Base-by-base conservation (phyloP, 768 basidiomycete genomes). In the Mrakia gelida region DNA sequence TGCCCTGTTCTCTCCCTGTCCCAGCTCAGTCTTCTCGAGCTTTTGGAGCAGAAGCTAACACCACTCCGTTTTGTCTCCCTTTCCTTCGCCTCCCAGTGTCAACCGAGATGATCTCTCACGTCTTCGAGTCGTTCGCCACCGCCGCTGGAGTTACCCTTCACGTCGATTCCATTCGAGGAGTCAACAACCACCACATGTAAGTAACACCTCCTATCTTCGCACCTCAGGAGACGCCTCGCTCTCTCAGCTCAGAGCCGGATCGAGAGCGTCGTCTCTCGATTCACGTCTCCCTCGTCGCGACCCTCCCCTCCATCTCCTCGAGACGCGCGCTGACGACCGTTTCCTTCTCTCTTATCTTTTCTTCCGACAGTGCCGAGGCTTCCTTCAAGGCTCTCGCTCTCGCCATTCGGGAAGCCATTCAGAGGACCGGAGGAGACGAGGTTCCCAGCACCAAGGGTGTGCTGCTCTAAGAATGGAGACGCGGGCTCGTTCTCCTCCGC, bases 401-500 rank as follows among this genome's bases (percentile, higher is more conserved):
- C 52, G 97, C 96, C 13, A 95, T 99, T 80, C 90, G 92, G 75
- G 90, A 98, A 84, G 97, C 97, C n/a, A 92, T 97, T 80, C 90
- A 93, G 83, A 88, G 87, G 75, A 98, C 95, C 1, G 94, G 94
- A 7, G 89, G 92, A 7, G 88, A 90, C 80, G 97, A 99, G 77
- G 90, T 98, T 43, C 96, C 96, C 0, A 95, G 93, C 82, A 98
- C 97, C 5, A 99, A 99, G 85, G 97, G 97, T 65, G 95, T 98
- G 9, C 86, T 99, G 43, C 32, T 73, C 15, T 78, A 67, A 56
- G 59, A 9, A 13, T 2, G 59, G 59, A 28, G 59, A 26, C 5
- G 54, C 18, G 54, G 45, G 5, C 45, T 45, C 45, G 45, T 11
- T 45, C 45, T 45, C 11, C 45, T 11, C 1, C 1, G 15, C 11